Percentiles rank a stretch among this genome's conserved stretches.
Conservation (phyloP, 371 early-diverging fungal species). For the Mortierella sp. region DNA sequence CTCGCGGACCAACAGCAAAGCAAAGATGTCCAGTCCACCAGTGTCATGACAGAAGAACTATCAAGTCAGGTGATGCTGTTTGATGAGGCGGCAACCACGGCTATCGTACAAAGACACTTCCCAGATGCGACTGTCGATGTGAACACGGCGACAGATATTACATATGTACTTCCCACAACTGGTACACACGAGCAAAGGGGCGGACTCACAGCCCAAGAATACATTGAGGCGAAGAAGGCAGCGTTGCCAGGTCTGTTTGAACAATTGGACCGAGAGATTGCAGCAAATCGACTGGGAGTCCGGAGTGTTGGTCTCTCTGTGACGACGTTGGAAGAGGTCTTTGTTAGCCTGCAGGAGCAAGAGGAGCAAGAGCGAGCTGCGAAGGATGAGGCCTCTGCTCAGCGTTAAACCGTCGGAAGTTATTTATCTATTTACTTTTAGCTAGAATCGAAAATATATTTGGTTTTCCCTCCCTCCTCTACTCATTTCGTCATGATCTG, state of each 20-base stretch:
- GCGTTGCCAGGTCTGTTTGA: constrained; percentile 47
- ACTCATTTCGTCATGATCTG: too few species aligned
- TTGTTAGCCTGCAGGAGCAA: constrained; percentile 55
- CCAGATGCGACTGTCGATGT: constrained; percentile 42
- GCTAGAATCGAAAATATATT: too few species aligned
- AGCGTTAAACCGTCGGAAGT: neutral
- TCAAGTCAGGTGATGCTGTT: constrained; percentile 25
- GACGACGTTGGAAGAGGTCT: constrained; percentile 72
- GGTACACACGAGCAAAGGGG: constrained; percentile 33
- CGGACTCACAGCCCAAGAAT: constrained; percentile 32
- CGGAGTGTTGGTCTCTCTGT: constrained; percentile 57
- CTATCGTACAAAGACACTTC: constrained; percentile 37
- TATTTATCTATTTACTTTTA: too few species aligned
- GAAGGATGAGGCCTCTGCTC: constrained; percentile 14
- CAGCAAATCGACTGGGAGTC: constrained; percentile 37
- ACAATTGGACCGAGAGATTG: constrained; percentile 44
- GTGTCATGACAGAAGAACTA: constrained; percentile 3
- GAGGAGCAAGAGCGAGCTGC: constrained; percentile 31
- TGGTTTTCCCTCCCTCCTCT: too few species aligned
- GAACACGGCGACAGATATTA: constrained; percentile 45
- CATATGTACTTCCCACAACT: constrained; percentile 41
- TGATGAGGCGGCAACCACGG: constrained; percentile 29
- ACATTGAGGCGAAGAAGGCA: constrained; percentile 40
- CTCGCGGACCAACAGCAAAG: constrained; percentile 40
- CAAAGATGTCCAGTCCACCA: constrained; percentile 19